Conservation (phyloP, 2,329 filamentous ascomycete species). For the Penicillium palitans region DNA sequence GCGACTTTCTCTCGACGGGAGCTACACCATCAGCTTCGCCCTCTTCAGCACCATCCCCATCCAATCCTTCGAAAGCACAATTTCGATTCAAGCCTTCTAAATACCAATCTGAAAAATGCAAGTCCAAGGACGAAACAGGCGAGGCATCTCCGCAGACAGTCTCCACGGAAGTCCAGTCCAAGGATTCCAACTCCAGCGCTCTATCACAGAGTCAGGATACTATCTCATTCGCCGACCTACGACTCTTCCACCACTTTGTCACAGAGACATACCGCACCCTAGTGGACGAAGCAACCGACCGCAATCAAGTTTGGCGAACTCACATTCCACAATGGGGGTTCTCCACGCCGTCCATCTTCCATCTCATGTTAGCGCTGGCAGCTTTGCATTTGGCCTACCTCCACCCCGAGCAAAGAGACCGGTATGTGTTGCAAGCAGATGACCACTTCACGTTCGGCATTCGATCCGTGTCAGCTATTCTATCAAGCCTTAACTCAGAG, state of each 20-base stretch:
- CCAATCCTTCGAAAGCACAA: constrained; percentile 1
- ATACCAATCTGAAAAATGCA: constrained; percentile 13
- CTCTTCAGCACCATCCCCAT: constrained; percentile 2
- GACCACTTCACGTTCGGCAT: constrained; percentile 39
- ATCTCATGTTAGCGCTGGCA: constrained; percentile 35
- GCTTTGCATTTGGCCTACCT: constrained; percentile 30
- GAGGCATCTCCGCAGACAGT: constrained; percentile 5
- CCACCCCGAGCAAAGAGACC: constrained; percentile 17
- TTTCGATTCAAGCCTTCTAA: constrained; percentile 25
- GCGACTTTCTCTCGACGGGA: constrained; percentile 22
- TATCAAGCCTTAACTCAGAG: constrained; percentile 26
- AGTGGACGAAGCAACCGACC: constrained; percentile 19
- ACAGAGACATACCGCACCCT: constrained; percentile 31
- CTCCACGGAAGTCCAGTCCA: not conserved
- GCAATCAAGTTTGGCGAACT: constrained; percentile 30
- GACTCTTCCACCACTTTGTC: constrained; percentile 36
- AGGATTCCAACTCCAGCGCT: not conserved
- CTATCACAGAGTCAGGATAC: constrained; percentile 12
- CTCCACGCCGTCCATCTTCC: constrained; percentile 33
- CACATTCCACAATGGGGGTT: constrained; percentile 36
- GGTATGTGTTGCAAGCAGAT: constrained; percentile 33
- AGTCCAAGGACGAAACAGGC: constrained; percentile 11
- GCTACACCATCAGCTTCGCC: constrained; percentile 10
- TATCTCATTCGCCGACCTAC: constrained; percentile 32
- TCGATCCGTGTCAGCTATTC: constrained; percentile 32